Percentiles rank a stretch among this genome's conserved stretches.
Conservation (phyloP, 148 eudicot genomes). For the Linanthus parryae region DNA sequence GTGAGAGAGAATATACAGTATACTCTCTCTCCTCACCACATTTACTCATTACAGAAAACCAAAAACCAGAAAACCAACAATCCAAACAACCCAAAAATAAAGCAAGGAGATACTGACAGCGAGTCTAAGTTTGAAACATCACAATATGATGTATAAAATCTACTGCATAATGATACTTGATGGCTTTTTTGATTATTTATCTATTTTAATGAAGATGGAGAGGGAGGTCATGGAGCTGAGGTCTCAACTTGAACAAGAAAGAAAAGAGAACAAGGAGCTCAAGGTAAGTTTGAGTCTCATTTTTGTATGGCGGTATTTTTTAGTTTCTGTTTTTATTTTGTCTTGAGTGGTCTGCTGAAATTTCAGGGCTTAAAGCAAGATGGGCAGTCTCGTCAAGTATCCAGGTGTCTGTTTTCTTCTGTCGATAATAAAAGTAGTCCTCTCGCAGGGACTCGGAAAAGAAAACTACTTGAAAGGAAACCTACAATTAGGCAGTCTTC, state of each 20-base stretch:
- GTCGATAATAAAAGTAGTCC: constrained; percentile 20
- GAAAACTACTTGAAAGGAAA: constrained; percentile 36
- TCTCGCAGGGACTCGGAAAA: constrained; percentile 23
- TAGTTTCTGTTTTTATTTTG: neutral
- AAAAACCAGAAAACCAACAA: no score
- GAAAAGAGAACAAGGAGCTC: constrained; percentile 57
- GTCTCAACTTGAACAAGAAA: constrained; percentile 75
- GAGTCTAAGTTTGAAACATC: no score
- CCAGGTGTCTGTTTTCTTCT: constrained; percentile 59
- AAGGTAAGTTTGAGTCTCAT: constrained; percentile 34
- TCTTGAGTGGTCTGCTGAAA: neutral
- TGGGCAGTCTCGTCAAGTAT: constrained; percentile 58
- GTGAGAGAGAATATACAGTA: no score
- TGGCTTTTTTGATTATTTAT: no score
- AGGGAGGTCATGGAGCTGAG: constrained; percentile 80
- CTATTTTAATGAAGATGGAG: constrained; percentile 57
- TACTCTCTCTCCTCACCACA: no score
- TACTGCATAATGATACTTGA: no score
- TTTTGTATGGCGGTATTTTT: constrained; percentile 1
- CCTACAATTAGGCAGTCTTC: constrained; percentile 53
- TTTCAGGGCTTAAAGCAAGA: constrained; percentile 45
- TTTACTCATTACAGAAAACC: no score
- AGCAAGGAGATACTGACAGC: no score
- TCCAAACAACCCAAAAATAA: no score
- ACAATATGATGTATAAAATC: no score